Percentiles rank a stretch among this genome's conserved stretches.
These are phyloP conservation scores for Lactarius hatsudake DNA, from an alignment of 768 basidiomycete genomes.

Conservation along the genomic window DNA sequence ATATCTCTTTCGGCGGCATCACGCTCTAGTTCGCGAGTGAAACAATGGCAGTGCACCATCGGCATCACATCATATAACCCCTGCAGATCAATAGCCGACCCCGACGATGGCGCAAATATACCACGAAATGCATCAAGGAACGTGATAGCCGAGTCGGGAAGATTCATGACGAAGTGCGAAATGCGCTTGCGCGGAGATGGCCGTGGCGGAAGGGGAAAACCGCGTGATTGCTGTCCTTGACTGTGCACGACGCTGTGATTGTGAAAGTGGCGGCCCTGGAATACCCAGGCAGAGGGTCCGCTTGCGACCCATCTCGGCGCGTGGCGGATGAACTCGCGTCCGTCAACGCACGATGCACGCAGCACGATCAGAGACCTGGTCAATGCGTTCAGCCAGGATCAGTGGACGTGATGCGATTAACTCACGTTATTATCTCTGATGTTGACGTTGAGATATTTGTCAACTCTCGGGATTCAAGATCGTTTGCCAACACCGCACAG, in stretches of 20 bases:
- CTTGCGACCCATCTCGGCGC: conserved; percentile 51
- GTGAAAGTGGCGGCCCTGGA: conserved; percentile 35
- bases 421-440: conserved; percentile 73
- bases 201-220: background rate
- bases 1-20: conserved; percentile 75
- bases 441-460: conserved; percentile 73
- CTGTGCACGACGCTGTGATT: conserved; percentile 46
- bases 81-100: conserved; percentile 43
- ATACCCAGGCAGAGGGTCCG: conserved; percentile 65
- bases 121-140: conserved; percentile 90
- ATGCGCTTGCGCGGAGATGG: conserved; percentile 53
- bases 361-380: conserved; percentile 69
- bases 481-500: conserved; percentile 87
- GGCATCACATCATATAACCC: conserved; percentile 54
- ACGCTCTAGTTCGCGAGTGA: conserved; percentile 78
- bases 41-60: conserved; percentile 94
- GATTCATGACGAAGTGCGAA: conserved; percentile 95
- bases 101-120: conserved; percentile 45
- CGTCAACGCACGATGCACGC: conserved; percentile 77
- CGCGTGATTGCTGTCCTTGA: conserved; percentile 34
- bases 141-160: conserved; percentile 86
- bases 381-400: conserved; percentile 4
- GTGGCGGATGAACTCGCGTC: conserved; percentile 75
- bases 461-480: conserved; percentile 92
- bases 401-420: conserved; percentile 15